Evolutionary conservation across 805 yeast species (phyloP), one percentile per base, ranked within the genome.

Genomic region (Pichia kluyveri): DNA sequence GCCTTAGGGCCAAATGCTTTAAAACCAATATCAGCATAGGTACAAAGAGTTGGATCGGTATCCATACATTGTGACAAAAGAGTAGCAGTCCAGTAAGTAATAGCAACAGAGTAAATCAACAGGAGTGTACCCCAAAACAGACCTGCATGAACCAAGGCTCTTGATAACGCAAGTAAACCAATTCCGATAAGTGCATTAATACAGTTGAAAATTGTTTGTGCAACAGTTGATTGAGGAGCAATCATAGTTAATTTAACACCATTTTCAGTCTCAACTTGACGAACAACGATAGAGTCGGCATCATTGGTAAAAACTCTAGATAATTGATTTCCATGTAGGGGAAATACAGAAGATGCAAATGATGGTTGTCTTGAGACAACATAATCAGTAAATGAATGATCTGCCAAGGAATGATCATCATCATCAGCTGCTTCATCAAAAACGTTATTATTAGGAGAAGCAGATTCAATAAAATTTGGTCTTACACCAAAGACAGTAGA

Each of bases 1-100:
- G 93, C 95, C 32, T 70, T 70, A 2, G 83, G 69, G 1, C 96
- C 96, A 60, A 83, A 87, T 0, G 90, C 85, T n/a, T 87, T 86
- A 57, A 78, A 82, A 4, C 95, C 95, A 43, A 89, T 71, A 67
- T 89, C 96, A 0, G 96, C 95, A 62, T 88, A 89, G 0, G 96
- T 85, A 72, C 83, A 80, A 46, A 88, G 67, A 0, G 93, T 82
- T 15, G 77, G 82, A 66, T 88, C 93, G 1, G 88, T 82, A 52
- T 83, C 88, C 74, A 88, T 74, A 54, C 95, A 81, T 50, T 76
- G 73, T 14, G 91, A 82, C 49, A 89, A 69, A 44, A 87, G 68
- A 7, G 73, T 73, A 9, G 96, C 96, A 2, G 93, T 82, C 72
- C 87, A 80, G 55, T 75, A 82, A 2, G 96, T 88, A 30, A 80